These are phyloP conservation scores for Apiospora marii DNA, from an alignment of 2,329 filamentous ascomycete genomes.

Conservation along the genomic window DNA sequence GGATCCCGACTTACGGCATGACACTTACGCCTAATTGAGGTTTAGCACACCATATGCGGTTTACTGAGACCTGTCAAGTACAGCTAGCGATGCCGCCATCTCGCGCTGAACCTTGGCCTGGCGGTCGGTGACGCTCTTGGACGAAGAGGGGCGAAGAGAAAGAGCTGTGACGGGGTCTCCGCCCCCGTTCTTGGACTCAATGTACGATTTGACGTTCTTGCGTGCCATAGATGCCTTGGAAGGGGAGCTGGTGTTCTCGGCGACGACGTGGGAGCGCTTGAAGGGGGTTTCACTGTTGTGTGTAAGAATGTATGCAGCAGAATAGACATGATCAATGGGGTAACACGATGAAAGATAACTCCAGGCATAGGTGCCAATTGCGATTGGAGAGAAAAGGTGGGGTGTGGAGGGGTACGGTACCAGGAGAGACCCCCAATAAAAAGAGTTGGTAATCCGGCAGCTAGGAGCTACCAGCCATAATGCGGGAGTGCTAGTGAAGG, in stretches of 20 bases:
- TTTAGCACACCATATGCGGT: too few species aligned
- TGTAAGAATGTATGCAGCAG: not conserved
- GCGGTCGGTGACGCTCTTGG: conserved; percentile 14
- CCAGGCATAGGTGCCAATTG: not conserved
- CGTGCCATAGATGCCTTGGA: not conserved
- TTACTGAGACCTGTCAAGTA: not conserved
- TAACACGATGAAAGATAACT: not conserved
- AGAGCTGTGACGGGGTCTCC: conserved; percentile 31
- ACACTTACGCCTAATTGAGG: not conserved
- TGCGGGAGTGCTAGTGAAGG: too few species aligned
- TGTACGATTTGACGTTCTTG: conserved; percentile 28
- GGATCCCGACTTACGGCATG: not conserved
- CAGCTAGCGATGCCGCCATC: not conserved
- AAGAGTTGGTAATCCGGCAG: too few species aligned
- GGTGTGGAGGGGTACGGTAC: too few species aligned
- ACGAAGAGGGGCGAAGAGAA: conserved; percentile 13
- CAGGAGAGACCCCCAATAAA: too few species aligned
- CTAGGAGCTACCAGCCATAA: too few species aligned
- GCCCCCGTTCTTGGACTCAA: conserved; percentile 23
- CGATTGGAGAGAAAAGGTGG: not conserved
- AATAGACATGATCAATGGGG: not conserved
- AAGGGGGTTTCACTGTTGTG: not conserved
- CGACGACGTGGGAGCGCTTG: not conserved
- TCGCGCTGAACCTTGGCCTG: not conserved
- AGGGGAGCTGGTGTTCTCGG: not conserved